Percentiles rank a stretch among this genome's conserved stretches.
Conservation (phyloP, 768 basidiomycete species). For the Myochromella boudieri region DNA sequence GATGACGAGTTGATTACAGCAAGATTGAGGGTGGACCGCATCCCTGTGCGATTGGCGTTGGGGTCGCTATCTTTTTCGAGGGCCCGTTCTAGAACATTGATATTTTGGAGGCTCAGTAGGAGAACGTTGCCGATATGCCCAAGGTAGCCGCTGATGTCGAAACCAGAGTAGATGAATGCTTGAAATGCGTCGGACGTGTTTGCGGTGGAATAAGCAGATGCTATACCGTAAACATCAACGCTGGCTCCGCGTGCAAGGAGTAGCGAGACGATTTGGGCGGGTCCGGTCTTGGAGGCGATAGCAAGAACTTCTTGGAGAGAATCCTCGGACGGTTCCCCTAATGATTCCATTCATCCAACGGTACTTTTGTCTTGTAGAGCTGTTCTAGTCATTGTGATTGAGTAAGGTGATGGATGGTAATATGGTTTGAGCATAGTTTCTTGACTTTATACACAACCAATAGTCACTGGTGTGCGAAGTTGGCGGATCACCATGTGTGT, state of each 20-base stretch:
- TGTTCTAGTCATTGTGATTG: too few species aligned
- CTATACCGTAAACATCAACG: slow-evolving; percentile 5
- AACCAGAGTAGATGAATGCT: slow-evolving; percentile 12
- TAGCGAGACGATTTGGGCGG: slow-evolving; percentile 7
- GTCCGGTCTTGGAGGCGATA: slow-evolving; percentile 1
- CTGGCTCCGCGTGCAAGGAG: slow-evolving; percentile 9
- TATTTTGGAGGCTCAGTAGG: slow-evolving; percentile 5
- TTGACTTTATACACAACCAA: too few species aligned
- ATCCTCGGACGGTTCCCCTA: not conserved
- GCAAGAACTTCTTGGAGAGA: slow-evolving; percentile 3
- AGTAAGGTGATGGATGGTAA: too few species aligned
- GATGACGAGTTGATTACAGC: slow-evolving; percentile 10
- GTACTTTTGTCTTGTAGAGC: not conserved
- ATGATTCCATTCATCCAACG: slow-evolving; percentile 7
- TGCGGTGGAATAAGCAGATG: slow-evolving; percentile 3
- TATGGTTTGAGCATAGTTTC: too few species aligned
- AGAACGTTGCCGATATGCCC: slow-evolving; percentile 16
- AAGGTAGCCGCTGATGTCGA: slow-evolving; percentile 10
- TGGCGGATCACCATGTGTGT: too few species aligned
- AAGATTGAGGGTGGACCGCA: slow-evolving; percentile 10
- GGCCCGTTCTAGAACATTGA: slow-evolving; percentile 4
- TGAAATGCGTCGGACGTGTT: slow-evolving; percentile 7
- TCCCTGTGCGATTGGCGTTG: slow-evolving; percentile 1
- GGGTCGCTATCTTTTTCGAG: slow-evolving; percentile 14
- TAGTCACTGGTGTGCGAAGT: too few species aligned